A percentile compares a stretch with the other conserved stretches of the same genome.
These are phyloP conservation scores for Mycena sp. DNA, from an alignment of 1,284 basidiomycete genomes.

Conservation along the genomic window DNA sequence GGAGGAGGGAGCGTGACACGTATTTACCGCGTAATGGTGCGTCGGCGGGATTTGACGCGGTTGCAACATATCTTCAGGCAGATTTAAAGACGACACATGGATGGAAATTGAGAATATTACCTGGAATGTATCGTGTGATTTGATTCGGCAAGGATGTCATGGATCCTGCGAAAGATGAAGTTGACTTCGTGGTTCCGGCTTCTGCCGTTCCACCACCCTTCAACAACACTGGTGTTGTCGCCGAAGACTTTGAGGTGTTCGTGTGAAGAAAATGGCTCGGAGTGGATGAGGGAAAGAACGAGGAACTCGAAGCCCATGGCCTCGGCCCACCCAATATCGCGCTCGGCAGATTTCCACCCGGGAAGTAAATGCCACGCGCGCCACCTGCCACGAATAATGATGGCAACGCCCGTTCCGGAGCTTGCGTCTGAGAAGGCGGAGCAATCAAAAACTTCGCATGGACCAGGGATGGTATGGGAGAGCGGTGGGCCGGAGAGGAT, in stretches of 20 bases:
- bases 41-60: constrained; percentile 19
- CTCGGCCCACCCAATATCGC: constrained; percentile 49
- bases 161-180: constrained; percentile 36
- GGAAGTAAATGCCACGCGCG: constrained; percentile 46
- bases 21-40: not conserved
- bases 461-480: constrained; percentile 5
- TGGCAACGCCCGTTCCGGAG: constrained; percentile 47
- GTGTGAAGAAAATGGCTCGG: no score
- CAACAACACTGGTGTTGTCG: constrained; percentile 50
- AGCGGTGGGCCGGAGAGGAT: not conserved
- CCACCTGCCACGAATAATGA: constrained; percentile 47
- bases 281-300: constrained; percentile 33
- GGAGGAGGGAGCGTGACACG: not conserved
- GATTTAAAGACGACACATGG: not conserved
- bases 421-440: constrained; percentile 55
- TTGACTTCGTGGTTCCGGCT: constrained; percentile 43
- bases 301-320: constrained; percentile 50
- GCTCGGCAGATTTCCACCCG: constrained; percentile 40
- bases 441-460: constrained; percentile 30
- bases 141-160: not conserved
- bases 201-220: constrained; percentile 48
- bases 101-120: not conserved
- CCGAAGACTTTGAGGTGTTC: constrained; percentile 41
- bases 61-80: constrained; percentile 39
- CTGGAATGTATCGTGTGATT: constrained; percentile 1